phyloP scores from a whole-genome alignment of 1,139 yeast species.

The Candida sanyaensis region DNA sequence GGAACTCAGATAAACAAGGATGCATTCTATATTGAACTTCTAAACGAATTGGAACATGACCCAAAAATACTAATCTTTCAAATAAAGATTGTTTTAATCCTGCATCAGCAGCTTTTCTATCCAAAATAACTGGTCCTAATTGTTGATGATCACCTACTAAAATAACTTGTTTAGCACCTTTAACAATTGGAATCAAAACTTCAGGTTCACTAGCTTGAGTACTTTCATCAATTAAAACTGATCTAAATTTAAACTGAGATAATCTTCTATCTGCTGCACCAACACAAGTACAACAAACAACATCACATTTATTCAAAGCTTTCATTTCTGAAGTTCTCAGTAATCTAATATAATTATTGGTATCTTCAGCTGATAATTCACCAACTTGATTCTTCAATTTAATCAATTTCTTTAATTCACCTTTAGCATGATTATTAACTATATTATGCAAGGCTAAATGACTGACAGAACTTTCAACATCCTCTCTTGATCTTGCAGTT shows the following conservation, averaged over 20 bases:
- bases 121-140: constrained; percentile 86
- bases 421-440: constrained; percentile 49
- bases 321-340: constrained; percentile 50
- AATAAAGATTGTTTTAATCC: constrained; percentile 85
- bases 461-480: constrained; percentile 64
- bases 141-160: constrained; percentile 96
- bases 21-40: constrained; percentile 97
- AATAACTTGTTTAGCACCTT: constrained; percentile 86
- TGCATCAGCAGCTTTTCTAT: constrained; percentile 78
- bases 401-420: constrained; percentile 59
- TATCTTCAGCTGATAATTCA: constrained; percentile 62
- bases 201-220: constrained; percentile 96
- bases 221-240: constrained; percentile 87
- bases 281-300: constrained; percentile 88
- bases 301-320: constrained; percentile 64
- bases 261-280: constrained; percentile 84
- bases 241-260: constrained; percentile 55
- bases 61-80: constrained; percentile 81
- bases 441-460: constrained; percentile 55
- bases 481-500: constrained; percentile 78
- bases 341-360: constrained; percentile 40
- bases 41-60: constrained; percentile 81
- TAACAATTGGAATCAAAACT: constrained; percentile 81
- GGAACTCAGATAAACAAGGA: constrained; percentile 83
- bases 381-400: constrained; percentile 67